phyloP scores from a whole-genome alignment of 73 alveolate species.

The Stentor coeruleus region DNA sequence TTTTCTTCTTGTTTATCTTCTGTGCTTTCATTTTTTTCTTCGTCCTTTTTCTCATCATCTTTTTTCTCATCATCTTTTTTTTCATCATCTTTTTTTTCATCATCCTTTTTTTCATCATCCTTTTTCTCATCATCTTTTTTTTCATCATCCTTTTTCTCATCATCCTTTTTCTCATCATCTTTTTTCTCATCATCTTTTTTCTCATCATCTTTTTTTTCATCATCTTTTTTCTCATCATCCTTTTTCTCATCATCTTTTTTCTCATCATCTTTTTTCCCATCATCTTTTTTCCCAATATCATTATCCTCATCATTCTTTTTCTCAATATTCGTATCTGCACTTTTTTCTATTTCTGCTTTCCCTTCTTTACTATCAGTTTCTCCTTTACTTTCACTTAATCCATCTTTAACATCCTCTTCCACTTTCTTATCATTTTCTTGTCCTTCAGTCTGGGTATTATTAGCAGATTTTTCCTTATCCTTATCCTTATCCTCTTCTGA shows the following conservation, averaged over 20 bases:
- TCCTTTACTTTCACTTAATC: too few relatives aligned
- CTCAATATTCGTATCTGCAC: background rate
- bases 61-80: conserved; percentile 12
- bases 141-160: background rate
- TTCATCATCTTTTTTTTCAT: background rate
- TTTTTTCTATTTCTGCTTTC: conserved; percentile 19
- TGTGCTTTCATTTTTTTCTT: conserved; percentile 20
- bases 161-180: background rate
- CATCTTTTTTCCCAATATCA: conserved; percentile 4
- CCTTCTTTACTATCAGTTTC: too few relatives aligned
- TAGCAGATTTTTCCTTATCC: too few relatives aligned
- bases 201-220: background rate
- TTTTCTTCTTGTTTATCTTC: background rate
- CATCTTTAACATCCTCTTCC: too few relatives aligned
- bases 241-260: conserved; percentile 9
- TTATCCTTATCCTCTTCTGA: conserved; percentile 26
- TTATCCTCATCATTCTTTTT: conserved; percentile 29
- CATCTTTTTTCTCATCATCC: conserved; percentile 18
- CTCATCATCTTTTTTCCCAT: background rate
- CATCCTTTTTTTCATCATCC: background rate
- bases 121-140: background rate
- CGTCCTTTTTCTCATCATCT: background rate
- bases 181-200: background rate
- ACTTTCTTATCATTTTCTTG: too few relatives aligned
- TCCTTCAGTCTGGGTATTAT: too few relatives aligned